Evolutionary conservation across 2,329 filamentous ascomycete genomes (phyloP).

Genomic region (Claviceps sp.): DNA sequence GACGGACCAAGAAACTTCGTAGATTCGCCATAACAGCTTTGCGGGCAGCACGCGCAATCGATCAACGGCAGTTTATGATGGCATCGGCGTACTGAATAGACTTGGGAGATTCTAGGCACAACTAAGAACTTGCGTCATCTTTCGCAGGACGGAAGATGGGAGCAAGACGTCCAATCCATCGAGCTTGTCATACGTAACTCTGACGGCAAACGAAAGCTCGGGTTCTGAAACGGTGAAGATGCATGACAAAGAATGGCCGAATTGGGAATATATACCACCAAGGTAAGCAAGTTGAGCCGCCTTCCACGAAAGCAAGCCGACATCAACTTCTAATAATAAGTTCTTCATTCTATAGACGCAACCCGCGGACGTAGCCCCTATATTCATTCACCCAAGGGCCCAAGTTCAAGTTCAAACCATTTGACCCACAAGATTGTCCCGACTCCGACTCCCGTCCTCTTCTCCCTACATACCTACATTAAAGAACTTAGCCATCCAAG

Average conservation of each 20-base stretch:
- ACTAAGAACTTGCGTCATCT: too few species aligned
- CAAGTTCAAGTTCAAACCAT: too few species aligned
- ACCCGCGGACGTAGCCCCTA: too few species aligned
- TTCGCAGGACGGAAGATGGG: too few species aligned
- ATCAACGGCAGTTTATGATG: background rate
- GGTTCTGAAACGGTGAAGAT: too few species aligned
- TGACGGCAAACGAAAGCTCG: background rate
- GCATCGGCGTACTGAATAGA: background rate
- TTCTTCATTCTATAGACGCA: background rate
- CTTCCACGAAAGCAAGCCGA: background rate
- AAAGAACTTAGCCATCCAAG: background rate
- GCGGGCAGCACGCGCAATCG: background rate
- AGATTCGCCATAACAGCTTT: background rate
- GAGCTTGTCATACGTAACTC: background rate
- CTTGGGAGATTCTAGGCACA: too few species aligned
- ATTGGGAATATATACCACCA: too few species aligned
- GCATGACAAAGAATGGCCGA: too few species aligned
- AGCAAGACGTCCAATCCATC: background rate
- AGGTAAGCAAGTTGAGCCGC: background rate
- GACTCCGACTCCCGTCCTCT: too few species aligned
- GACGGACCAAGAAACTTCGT: background rate
- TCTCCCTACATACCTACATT: background rate
- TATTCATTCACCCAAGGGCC: too few species aligned
- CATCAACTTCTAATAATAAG: background rate
- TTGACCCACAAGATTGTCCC: too few species aligned